These are phyloP conservation scores for Ceratobasidium sp. DNA, from an alignment of 1,284 basidiomycete genomes.

Conservation along the genomic window DNA sequence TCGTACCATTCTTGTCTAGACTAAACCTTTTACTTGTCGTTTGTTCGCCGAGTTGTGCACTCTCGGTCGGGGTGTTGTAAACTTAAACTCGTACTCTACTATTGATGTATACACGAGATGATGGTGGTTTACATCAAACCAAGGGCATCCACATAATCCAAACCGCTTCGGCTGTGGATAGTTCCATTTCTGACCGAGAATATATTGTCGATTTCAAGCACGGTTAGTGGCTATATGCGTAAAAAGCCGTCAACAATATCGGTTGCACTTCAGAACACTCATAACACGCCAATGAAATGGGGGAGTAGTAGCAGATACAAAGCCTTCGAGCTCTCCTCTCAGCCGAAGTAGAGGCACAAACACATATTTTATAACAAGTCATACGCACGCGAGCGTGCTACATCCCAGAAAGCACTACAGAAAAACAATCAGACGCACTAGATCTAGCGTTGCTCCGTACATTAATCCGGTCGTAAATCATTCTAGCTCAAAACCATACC, in stretches of 20 bases:
- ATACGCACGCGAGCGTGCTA: conserved; percentile 2
- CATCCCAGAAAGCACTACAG: neutral
- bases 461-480: neutral
- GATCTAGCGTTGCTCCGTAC: neutral
- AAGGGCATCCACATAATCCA: too few relatives aligned
- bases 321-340: too few relatives aligned
- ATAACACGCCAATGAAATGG: too few relatives aligned
- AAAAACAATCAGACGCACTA: neutral
- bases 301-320: too few relatives aligned
- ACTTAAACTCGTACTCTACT: neutral
- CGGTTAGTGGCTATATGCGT: too few relatives aligned
- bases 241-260: too few relatives aligned
- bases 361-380: neutral
- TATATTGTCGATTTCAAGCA: too few relatives aligned
- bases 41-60: neutral
- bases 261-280: too few relatives aligned
- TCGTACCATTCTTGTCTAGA: too few relatives aligned
- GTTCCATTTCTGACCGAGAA: too few relatives aligned
- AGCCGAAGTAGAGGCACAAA: neutral
- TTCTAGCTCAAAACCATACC: neutral
- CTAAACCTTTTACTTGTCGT: neutral
- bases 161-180: too few relatives aligned
- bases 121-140: neutral
- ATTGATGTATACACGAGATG: neutral
- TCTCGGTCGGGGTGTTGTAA: too few relatives aligned